Percentiles rank a stretch among this genome's conserved stretches.
Evolutionary conservation across 2,329 filamentous ascomycete species (phyloP).

Genomic region (Onygenales sp.): DNA sequence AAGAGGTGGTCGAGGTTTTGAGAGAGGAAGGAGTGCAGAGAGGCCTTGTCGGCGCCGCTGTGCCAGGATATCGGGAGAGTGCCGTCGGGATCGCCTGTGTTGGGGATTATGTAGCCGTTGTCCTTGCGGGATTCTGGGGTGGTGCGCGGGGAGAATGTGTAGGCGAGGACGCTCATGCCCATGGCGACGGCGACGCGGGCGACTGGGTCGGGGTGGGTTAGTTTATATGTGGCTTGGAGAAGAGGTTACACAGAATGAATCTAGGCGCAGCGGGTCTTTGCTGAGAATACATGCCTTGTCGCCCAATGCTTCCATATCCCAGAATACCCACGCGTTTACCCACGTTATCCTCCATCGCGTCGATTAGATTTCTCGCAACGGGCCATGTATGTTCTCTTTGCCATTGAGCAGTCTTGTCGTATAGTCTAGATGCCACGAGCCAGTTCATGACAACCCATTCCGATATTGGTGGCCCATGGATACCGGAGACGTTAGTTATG

Average conservation of each 20-base stretch:
- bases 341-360: conserved; percentile 43
- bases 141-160: conserved; percentile 39
- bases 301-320: conserved; percentile 54
- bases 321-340: conserved; percentile 51
- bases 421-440: conserved; percentile 47
- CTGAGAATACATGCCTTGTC: conserved; percentile 39
- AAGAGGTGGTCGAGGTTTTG: conserved; percentile 50
- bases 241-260: background rate
- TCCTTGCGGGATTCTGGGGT: conserved; percentile 58
- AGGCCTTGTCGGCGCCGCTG: conserved; percentile 43
- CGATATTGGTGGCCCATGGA: conserved; percentile 55
- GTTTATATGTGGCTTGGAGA: background rate
- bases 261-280: background rate
- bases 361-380: conserved; percentile 20
- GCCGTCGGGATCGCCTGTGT: conserved; percentile 53
- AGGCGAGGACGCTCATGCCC: conserved; percentile 53
- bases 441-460: conserved; percentile 59
- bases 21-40: conserved; percentile 44
- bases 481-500: conserved; percentile 45
- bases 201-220: conserved; percentile 24
- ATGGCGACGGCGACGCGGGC: conserved; percentile 52
- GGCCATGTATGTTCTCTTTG: conserved; percentile 51
- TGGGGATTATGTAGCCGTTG: conserved; percentile 56
- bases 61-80: conserved; percentile 48
- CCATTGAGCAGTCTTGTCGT: conserved; percentile 44